Percentiles rank a stretch among this genome's conserved stretches.
phyloP scores from a whole-genome alignment of 352 stramenopile genomes.

The Phytophthora constricta region DNA sequence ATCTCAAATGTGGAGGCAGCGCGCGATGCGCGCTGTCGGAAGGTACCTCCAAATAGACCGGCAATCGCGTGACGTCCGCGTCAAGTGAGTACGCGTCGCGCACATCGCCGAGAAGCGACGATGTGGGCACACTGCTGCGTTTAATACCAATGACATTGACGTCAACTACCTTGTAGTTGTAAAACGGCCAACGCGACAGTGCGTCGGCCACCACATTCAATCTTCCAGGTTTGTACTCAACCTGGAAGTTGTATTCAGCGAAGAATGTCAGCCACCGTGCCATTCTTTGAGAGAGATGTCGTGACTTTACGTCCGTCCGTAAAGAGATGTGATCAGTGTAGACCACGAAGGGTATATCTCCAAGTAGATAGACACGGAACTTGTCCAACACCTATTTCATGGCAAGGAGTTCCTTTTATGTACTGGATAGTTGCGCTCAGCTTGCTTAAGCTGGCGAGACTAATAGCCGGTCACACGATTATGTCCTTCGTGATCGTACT shows the following conservation, averaged over 20 bases:
- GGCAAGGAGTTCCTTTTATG: background rate
- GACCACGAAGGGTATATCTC: background rate
- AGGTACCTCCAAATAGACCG: background rate
- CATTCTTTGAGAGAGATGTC: background rate
- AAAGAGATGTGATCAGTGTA: background rate
- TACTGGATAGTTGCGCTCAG: background rate
- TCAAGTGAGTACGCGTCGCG: background rate
- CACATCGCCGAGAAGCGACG: background rate
- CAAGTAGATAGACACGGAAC: background rate
- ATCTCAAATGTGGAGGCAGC: slow-evolving; percentile 5
- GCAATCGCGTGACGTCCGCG: background rate
- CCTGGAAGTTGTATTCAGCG: background rate
- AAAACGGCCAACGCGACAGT: background rate
- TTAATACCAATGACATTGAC: background rate
- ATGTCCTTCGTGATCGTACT: background rate
- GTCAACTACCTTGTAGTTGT: background rate
- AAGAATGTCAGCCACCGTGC: background rate
- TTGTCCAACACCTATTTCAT: background rate
- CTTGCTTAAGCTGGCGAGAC: slow-evolving; percentile 17
- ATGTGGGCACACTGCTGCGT: background rate
- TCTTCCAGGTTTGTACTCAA: slow-evolving; percentile 17
- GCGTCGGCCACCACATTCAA: slow-evolving; percentile 13
- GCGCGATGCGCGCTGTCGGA: background rate
- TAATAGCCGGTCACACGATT: slow-evolving; percentile 18
- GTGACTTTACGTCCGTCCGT: background rate